phyloP scores from a whole-genome alignment of 2,329 filamentous ascomycete genomes.

The Phialophora macrospora region DNA sequence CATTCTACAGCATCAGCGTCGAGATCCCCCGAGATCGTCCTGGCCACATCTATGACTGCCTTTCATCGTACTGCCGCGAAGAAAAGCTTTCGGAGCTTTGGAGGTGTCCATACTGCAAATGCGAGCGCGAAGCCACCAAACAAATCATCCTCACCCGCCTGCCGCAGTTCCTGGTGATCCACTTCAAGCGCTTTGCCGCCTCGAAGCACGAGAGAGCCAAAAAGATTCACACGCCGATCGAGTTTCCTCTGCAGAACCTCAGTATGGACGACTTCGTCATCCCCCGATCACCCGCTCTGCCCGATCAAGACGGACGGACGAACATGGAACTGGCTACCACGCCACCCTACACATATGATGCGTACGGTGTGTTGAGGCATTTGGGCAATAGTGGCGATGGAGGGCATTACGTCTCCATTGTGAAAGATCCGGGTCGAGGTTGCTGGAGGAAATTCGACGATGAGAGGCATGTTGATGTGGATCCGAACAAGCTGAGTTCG shows the following conservation, averaged over 20 bases:
- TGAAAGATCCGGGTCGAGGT: constrained; percentile 63
- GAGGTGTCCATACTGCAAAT: constrained; percentile 76
- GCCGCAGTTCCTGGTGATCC: constrained; percentile 77
- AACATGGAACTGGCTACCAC: constrained; percentile 43
- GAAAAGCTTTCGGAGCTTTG: constrained; percentile 70
- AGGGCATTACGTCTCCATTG: constrained; percentile 80
- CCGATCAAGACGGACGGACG: constrained; percentile 42
- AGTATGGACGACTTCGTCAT: constrained; percentile 66
- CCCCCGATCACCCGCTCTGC: constrained; percentile 48
- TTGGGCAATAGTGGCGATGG: constrained; percentile 68
- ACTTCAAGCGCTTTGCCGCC: constrained; percentile 72
- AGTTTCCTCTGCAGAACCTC: constrained; percentile 76
- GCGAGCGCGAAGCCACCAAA: constrained; percentile 69
- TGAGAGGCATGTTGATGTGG: constrained; percentile 60
- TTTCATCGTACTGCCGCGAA: constrained; percentile 70
- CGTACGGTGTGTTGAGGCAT: constrained; percentile 84
- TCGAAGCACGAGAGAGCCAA: constrained; percentile 60
- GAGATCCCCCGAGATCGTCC: constrained; percentile 68
- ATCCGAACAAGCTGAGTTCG: constrained; percentile 56
- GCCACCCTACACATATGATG: constrained; percentile 75
- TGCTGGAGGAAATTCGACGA: constrained; percentile 69
- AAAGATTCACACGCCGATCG: constrained; percentile 74
- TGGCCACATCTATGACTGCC: constrained; percentile 68
- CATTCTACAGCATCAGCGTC: constrained; percentile 73
- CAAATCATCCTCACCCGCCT: constrained; percentile 76